A percentile compares a stretch with the other conserved stretches of the same genome.
Conservation (phyloP, 371 early-diverging fungal species). For the Mortierella sp. region DNA sequence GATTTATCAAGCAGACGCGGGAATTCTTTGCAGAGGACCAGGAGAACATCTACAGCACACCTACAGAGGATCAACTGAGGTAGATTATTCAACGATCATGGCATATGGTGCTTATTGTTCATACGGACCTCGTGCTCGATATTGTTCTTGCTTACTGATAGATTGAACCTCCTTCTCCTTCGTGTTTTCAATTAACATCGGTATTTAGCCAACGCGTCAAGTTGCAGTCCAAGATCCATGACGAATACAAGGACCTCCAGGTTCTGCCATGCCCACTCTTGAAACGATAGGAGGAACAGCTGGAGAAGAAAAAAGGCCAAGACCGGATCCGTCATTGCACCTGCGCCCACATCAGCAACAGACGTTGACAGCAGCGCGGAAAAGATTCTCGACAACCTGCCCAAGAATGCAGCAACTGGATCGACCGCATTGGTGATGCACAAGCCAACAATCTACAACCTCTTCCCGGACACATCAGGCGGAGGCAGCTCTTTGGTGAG, state of each 20-base stretch:
- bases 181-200: constrained; percentile 1
- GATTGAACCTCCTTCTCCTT: not conserved
- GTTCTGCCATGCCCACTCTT: constrained; percentile 74
- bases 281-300: constrained; percentile 68
- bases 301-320: constrained; percentile 55
- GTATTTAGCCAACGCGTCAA: constrained; percentile 73
- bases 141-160: not conserved
- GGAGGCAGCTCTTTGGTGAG: constrained; percentile 72
- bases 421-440: constrained; percentile 59
- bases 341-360: constrained; percentile 42
- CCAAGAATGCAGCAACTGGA: constrained; percentile 51
- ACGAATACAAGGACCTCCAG: constrained; percentile 78
- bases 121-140: not conserved
- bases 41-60: constrained; percentile 60
- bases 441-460: constrained; percentile 56
- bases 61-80: constrained; percentile 69
- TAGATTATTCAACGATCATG: not conserved
- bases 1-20: constrained; percentile 70
- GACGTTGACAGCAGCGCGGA: constrained; percentile 49
- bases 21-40: constrained; percentile 68
- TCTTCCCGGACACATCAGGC: constrained; percentile 66
- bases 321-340: constrained; percentile 11
- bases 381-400: constrained; percentile 61
- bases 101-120: not conserved
- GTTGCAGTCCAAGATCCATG: constrained; percentile 79